phyloP scores from a whole-genome alignment of 2,329 filamentous ascomycete species.

The Cladosporium austrohemisphaericum region DNA sequence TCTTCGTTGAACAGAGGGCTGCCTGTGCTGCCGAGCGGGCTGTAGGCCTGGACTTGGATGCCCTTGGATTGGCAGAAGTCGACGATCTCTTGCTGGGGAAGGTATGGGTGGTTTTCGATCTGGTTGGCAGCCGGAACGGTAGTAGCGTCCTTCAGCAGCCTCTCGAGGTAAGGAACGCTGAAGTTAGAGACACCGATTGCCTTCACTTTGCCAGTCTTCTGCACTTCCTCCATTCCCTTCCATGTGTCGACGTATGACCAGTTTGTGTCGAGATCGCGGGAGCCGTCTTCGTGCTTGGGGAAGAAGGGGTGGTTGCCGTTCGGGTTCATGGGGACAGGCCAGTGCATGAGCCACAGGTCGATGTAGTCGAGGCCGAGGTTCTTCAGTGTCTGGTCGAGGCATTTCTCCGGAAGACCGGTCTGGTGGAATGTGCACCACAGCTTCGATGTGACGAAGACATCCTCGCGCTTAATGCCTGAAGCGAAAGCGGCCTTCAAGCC shows the following conservation, averaged over 20 bases:
- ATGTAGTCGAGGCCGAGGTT: slow-evolving; percentile 74
- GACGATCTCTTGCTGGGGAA: slow-evolving; percentile 69
- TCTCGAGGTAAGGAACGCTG: slow-evolving; percentile 45
- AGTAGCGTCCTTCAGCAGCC: slow-evolving; percentile 53
- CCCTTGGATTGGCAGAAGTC: slow-evolving; percentile 64
- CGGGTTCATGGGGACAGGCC: slow-evolving; percentile 77
- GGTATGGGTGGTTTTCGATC: slow-evolving; percentile 69
- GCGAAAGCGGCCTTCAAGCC: slow-evolving; percentile 54
- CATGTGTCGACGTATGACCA: slow-evolving; percentile 74
- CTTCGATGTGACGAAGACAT: slow-evolving; percentile 50
- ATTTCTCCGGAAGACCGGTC: slow-evolving; percentile 70
- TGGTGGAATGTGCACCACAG: slow-evolving; percentile 68
- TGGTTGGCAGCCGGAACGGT: slow-evolving; percentile 66
- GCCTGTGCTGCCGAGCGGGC: slow-evolving; percentile 48
- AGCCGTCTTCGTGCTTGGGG: slow-evolving; percentile 69
- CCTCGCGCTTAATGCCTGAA: slow-evolving; percentile 27
- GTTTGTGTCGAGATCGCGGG: slow-evolving; percentile 65
- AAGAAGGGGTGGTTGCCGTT: slow-evolving; percentile 68
- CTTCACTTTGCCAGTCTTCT: slow-evolving; percentile 45
- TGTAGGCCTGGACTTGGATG: slow-evolving; percentile 70
- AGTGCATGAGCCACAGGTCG: slow-evolving; percentile 79
- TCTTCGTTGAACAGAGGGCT: slow-evolving; percentile 48
- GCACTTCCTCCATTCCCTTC: slow-evolving; percentile 68
- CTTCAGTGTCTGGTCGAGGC: slow-evolving; percentile 69
- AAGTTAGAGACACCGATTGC: slow-evolving; percentile 51